Evolutionary conservation across 2,329 filamentous ascomycete species (phyloP).

Genomic region (Achaetomium macrosporum): DNA sequence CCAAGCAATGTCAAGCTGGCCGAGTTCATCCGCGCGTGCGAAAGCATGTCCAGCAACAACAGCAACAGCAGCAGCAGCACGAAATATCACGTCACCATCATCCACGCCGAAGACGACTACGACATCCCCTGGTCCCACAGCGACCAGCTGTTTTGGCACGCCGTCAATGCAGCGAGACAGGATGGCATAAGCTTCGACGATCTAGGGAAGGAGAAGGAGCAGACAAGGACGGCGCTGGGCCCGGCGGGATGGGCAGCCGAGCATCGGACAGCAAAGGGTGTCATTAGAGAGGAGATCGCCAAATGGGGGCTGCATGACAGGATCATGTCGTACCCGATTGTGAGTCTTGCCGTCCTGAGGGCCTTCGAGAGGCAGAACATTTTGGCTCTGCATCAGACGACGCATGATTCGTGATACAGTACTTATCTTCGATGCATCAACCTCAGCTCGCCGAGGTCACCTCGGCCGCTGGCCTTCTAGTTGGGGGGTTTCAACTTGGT

Average conservation of each 20-base stretch:
- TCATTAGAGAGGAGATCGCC: conserved; percentile 49
- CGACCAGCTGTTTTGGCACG: conserved; percentile 48
- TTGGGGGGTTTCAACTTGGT: too few species aligned
- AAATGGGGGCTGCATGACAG: conserved; percentile 53
- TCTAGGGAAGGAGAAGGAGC: conserved; percentile 39
- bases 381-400: too few species aligned
- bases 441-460: too few species aligned
- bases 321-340: conserved; percentile 52
- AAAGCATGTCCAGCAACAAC: conserved; percentile 21
- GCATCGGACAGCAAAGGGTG: conserved; percentile 40
- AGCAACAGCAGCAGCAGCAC: too few species aligned
- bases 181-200: conserved; percentile 37
- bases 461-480: too few species aligned
- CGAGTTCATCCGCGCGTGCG: conserved; percentile 35
- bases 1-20: conserved; percentile 44
- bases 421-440: too few species aligned
- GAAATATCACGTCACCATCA: conserved; percentile 41
- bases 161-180: conserved; percentile 42
- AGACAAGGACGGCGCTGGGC: conserved; percentile 30
- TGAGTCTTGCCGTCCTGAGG: conserved; percentile 45
- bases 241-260: conserved; percentile 46
- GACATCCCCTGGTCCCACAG: conserved; percentile 45
- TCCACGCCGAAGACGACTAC: conserved; percentile 49
- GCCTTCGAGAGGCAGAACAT: conserved; percentile 32
- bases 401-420: too few species aligned